A percentile compares a stretch with the other conserved stretches of the same genome.
Conservation (phyloP, 352 stramenopile species). For the Globisporangium rhizosaccharum region DNA sequence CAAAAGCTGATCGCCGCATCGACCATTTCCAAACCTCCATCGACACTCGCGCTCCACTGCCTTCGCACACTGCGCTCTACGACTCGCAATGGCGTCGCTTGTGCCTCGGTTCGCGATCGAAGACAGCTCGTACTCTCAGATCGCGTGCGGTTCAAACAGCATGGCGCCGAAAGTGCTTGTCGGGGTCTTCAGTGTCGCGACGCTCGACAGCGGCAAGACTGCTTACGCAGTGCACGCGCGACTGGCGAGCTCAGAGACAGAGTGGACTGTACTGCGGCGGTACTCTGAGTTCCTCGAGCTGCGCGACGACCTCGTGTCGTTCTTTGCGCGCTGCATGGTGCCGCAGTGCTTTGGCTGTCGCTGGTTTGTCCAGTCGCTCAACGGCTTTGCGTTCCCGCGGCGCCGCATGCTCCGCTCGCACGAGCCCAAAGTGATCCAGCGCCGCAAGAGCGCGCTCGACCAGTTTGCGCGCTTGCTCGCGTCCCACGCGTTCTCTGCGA, state of each 20-base stretch:
- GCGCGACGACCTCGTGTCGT: constrained; percentile 39
- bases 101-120: constrained; percentile 1
- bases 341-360: constrained; percentile 71
- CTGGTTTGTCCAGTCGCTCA: constrained; percentile 63
- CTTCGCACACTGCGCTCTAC: no score
- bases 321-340: constrained; percentile 32
- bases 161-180: constrained; percentile 51
- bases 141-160: constrained; percentile 41
- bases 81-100: no score
- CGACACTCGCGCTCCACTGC: no score
- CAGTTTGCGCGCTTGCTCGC: constrained; percentile 51
- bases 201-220: constrained; percentile 20
- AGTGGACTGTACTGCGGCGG: constrained; percentile 60
- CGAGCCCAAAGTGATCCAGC: constrained; percentile 30
- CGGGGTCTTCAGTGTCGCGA: constrained; percentile 20
- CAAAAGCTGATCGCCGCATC: no score
- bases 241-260: constrained; percentile 27
- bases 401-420: constrained; percentile 54
- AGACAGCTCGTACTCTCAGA: constrained; percentile 35
- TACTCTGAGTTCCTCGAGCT: constrained; percentile 73
- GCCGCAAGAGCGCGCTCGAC: constrained; percentile 44
- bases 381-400: constrained; percentile 52
- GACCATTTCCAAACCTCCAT: no score
- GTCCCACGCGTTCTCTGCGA: constrained; percentile 69
- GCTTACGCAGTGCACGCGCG: constrained; percentile 41